Evolutionary conservation across 1,284 basidiomycete species (phyloP), one percentile per base, ranked within the genome.

Genomic region (Rhodotorula sp.): DNA sequence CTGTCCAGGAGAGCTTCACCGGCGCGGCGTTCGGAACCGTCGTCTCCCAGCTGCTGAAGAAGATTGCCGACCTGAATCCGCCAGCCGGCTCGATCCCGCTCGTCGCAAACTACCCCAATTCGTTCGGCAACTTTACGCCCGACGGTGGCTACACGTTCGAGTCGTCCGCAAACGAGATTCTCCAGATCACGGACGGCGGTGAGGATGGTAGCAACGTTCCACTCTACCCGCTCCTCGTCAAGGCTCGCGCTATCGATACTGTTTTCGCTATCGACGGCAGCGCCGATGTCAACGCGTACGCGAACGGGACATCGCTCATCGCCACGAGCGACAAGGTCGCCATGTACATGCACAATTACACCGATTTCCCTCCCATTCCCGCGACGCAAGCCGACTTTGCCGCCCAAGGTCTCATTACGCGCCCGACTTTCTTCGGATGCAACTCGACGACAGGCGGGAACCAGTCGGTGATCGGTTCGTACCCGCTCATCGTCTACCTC

Each of bases 221-320:
- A 1, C 24, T 74, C 7, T 39, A 29, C 44, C 67, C 68, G 24
- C 78, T 89, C 13, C 83, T 91, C 65, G 86, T 89, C 54, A 87
- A 85, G 56, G 84, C 85, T 1, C 83, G 90, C 54, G 81, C 76
- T 0, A 64, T 91, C 36, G 90, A 91, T 77, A 82, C 88, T 8
- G 83, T 91, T 63, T 82, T 91, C n/a, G 88, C 86, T 2, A 78
- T 89, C 13, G 90, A 91, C 76, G 83, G 83, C 7, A 87, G 86
- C 66, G 82, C 86, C 68, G 85, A 87, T 72, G 66, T 79, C 5
- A 82, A 85, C 67, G 77, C 73, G 56, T 91, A 87, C 86, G 88
- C 89, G 61, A 90, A 90, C 76, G 83, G 83, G 8, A 81, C 83
- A 0, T 78, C 82, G 4, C 77, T 84, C 7, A 73, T 77, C 34